These are phyloP conservation scores for Scheffersomyces segobiensis DNA, from an alignment of 1,139 yeast genomes.

Conservation along the genomic window DNA sequence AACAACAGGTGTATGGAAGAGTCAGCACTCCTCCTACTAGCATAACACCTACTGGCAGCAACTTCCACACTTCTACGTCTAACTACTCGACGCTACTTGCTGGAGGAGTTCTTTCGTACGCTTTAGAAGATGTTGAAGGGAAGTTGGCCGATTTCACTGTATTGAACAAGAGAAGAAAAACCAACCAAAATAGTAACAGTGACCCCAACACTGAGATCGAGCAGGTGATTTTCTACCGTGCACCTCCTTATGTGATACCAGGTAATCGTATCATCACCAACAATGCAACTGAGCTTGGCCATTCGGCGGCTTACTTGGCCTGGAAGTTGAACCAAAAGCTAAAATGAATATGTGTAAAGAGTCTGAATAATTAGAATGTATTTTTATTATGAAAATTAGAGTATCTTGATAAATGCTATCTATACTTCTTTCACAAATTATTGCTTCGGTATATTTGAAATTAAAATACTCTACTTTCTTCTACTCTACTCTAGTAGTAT, in stretches of 20 bases:
- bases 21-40: slow-evolving; percentile 23
- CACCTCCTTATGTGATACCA: slow-evolving; percentile 65
- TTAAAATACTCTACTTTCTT: not conserved
- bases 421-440: not conserved
- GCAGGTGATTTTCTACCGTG: slow-evolving; percentile 75
- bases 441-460: not conserved
- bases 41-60: slow-evolving; percentile 19
- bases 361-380: not conserved
- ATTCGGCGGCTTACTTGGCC: slow-evolving; percentile 68
- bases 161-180: slow-evolving; percentile 24
- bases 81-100: slow-evolving; percentile 37
- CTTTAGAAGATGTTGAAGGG: slow-evolving; percentile 12
- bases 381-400: not conserved
- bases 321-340: slow-evolving; percentile 47
- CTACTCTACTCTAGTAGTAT: not conserved
- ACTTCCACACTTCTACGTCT: slow-evolving; percentile 34
- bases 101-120: slow-evolving; percentile 44
- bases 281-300: slow-evolving; percentile 49
- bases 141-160: slow-evolving; percentile 8
- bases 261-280: slow-evolving; percentile 47
- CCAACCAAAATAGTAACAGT: slow-evolving; percentile 17
- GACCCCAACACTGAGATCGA: slow-evolving; percentile 20
- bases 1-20: slow-evolving; percentile 20
- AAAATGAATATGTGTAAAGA: not conserved
- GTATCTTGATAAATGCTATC: not conserved